Evolutionary conservation across 176 grass and related monocot genomes (phyloP), one percentile per base, ranked within the genome.

Genomic region (Oryza rufipogon): DNA sequence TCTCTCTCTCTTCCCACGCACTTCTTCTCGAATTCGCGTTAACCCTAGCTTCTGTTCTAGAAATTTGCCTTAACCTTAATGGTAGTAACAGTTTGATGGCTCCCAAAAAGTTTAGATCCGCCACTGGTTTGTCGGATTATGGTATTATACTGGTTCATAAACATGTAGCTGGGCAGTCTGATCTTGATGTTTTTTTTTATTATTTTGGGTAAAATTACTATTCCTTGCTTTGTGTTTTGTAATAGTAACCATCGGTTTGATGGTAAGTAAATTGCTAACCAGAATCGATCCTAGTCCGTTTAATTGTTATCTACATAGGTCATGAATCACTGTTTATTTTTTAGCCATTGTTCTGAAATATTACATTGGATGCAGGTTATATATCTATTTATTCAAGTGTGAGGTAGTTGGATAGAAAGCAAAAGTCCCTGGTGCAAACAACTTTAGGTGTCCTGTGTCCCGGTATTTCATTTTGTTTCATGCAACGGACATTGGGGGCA

Each of bases 311-410:
- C 6, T 84, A 19, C 4, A 33, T 10, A 3, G 39, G 71, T 19
- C 0, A 52, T 51, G 28, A 3, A n/a, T n/a, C 54, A 3, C 8
- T 9, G 2, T 54, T 28, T 26, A 11, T 26, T 68, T 84, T 64
- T 63, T 56, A 19, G 11, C 79, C 4, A 4, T 45, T 28, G 16
- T 49, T 51, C 47, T 80, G 47, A 4, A 4, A 30, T 80, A 60
- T 75, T 19, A 44, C 54, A 48, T 70, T 47, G 23, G 19, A 87
- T 69, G 7, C 2, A 81, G 4, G 15, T 54, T 81, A 41, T 81
- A 41, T 76, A 68, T 76, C 2, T 82, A 38, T 63, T 82, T 72
- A 32, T 82, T 82, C 38, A 82, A 79, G 79, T 76, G 78, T 76
- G 34, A 0, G 3, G 4, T 54, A 36, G 17, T 3, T 33, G 26